Evolutionary conservation across 2,329 filamentous ascomycete species (phyloP).

Genomic region (Epichloe baconii): DNA sequence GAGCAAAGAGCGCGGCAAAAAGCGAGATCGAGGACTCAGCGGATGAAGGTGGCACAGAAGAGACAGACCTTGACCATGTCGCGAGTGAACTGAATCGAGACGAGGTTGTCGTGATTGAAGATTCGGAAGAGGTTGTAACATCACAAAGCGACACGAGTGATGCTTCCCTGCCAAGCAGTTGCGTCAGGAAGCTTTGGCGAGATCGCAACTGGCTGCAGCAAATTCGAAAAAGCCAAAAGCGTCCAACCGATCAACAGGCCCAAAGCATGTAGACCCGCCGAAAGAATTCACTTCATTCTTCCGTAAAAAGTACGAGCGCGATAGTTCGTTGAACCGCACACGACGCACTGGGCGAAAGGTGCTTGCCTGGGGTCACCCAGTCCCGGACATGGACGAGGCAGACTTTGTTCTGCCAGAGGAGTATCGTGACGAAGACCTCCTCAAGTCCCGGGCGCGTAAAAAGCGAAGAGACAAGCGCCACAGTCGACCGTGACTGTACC

Average conservation of each 20-base stretch:
- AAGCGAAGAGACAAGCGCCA: slow-evolving; percentile 47
- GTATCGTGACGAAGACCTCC: slow-evolving; percentile 40
- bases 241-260: slow-evolving; percentile 13
- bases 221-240: slow-evolving; percentile 19
- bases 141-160: slow-evolving; percentile 46
- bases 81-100: slow-evolving; percentile 7
- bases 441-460: slow-evolving; percentile 49
- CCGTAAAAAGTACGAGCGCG: slow-evolving; percentile 67
- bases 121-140: slow-evolving; percentile 8
- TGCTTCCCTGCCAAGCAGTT: slow-evolving; percentile 51
- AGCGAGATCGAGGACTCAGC: slow-evolving; percentile 17
- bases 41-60: slow-evolving; percentile 23
- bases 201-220: slow-evolving; percentile 30
- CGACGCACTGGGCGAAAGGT: slow-evolving; percentile 57
- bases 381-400: slow-evolving; percentile 57
- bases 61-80: slow-evolving; percentile 7
- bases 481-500: slow-evolving; percentile 23
- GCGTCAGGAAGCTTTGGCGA: slow-evolving; percentile 53
- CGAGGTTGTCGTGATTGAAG: slow-evolving; percentile 22
- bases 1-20: slow-evolving; percentile 9
- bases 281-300: slow-evolving; percentile 82
- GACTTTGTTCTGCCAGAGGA: slow-evolving; percentile 69
- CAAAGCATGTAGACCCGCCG: slow-evolving; percentile 25
- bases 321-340: slow-evolving; percentile 60
- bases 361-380: slow-evolving; percentile 66